Evolutionary conservation across 1,284 basidiomycete genomes (phyloP).

Genomic region (Fistulinella cinereoalba): DNA sequence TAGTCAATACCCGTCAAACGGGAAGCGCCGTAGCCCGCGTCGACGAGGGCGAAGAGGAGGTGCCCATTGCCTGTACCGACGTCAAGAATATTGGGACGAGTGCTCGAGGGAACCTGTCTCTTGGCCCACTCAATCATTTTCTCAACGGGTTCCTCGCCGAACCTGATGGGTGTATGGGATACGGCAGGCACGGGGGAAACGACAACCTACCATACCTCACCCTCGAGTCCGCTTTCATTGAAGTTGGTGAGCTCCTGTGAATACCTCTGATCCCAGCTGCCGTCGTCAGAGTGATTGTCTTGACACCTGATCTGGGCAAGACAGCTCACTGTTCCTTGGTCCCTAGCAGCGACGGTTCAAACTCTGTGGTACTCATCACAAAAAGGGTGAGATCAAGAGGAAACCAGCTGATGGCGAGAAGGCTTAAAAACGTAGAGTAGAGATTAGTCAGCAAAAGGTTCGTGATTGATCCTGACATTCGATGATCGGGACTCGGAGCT

Average conservation of each 20-base stretch:
- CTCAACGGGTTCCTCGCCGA: conserved; percentile 76
- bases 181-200: not conserved
- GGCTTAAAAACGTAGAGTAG: too few species aligned
- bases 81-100: conserved; percentile 57
- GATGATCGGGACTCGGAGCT: not conserved
- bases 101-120: conserved; percentile 47
- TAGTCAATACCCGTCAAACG: conserved; percentile 80
- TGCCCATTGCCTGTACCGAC: conserved; percentile 87
- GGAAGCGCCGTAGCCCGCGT: conserved; percentile 58
- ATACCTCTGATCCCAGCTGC: conserved; percentile 73
- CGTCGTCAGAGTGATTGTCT: not conserved
- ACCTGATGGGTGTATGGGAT: conserved; percentile 51
- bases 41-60: conserved; percentile 69
- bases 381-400: too few species aligned
- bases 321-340: conserved; percentile 59
- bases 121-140: conserved; percentile 77
- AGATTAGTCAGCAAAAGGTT: too few species aligned
- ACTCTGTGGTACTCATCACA: conserved; percentile 32
- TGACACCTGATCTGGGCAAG: not conserved
- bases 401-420: too few species aligned
- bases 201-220: conserved; percentile 74
- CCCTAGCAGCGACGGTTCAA: conserved; percentile 64
- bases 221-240: conserved; percentile 81
- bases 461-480: not conserved
- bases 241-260: conserved; percentile 73